Conservation (phyloP, 1,139 yeast genomes). For the Debaryomyces subglobosus region DNA sequence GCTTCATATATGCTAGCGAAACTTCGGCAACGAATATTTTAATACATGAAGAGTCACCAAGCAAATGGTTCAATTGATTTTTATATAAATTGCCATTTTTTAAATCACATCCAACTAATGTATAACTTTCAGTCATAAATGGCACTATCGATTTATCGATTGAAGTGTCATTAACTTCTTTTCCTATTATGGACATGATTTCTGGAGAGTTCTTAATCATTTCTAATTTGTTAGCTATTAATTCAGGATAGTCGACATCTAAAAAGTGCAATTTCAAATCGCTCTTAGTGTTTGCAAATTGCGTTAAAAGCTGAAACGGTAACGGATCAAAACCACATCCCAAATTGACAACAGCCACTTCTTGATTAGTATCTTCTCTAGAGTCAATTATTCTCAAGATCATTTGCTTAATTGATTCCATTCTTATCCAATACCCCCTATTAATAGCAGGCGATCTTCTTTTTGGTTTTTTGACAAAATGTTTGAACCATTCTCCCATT, state of each 20-base stretch:
- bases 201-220: conserved; percentile 55
- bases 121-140: conserved; percentile 50
- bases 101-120: conserved; percentile 73
- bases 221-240: conserved; percentile 54
- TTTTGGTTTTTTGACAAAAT: conserved; percentile 68
- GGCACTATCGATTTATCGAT: conserved; percentile 16
- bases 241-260: conserved; percentile 78
- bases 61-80: conserved; percentile 29
- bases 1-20: conserved; percentile 78
- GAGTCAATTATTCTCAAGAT: conserved; percentile 46
- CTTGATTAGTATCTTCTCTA: conserved; percentile 19
- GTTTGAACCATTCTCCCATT: conserved; percentile 56
- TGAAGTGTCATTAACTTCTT: conserved; percentile 11
- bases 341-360: conserved; percentile 58
- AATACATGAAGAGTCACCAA: conserved; percentile 33
- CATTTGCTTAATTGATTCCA: conserved; percentile 66
- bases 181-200: conserved; percentile 50
- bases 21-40: conserved; percentile 80
- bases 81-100: conserved; percentile 50
- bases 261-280: conserved; percentile 49
- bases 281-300: conserved; percentile 20
- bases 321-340: conserved; percentile 86
- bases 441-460: conserved; percentile 81
- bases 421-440: conserved; percentile 82
- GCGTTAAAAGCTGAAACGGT: conserved; percentile 63